These are phyloP conservation scores for Periconia macrospinosa DNA, from an alignment of 2,329 filamentous ascomycete species.

Conservation along the genomic window DNA sequence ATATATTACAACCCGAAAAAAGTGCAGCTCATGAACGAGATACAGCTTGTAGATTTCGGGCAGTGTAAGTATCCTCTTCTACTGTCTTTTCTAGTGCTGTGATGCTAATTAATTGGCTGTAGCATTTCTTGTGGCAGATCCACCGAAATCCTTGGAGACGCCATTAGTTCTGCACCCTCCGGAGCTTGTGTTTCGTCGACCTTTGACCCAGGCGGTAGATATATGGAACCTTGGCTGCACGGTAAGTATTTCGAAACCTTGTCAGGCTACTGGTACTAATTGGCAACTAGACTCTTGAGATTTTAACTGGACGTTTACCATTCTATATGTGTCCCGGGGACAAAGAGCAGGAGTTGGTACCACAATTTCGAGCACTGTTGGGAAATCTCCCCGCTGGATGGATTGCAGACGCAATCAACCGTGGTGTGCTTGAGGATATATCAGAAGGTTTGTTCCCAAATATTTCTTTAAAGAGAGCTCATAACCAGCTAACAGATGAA, in stretches of 20 bases:
- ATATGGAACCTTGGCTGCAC: slow-evolving; percentile 4
- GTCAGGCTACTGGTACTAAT: background rate
- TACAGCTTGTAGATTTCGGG: slow-evolving; percentile 5
- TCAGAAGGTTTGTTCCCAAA: background rate
- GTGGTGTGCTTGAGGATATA: background rate
- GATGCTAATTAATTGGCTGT: background rate
- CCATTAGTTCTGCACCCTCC: background rate
- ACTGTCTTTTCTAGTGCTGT: background rate
- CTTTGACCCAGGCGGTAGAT: slow-evolving; percentile 2
- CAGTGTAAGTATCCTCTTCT: background rate
- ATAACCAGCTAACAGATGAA: background rate
- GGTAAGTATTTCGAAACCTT: background rate
- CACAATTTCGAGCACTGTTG: background rate
- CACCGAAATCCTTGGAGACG: slow-evolving; percentile 2
- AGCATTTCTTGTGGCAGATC: background rate
- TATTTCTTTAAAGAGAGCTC: background rate
- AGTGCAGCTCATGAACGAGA: background rate
- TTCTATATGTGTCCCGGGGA: background rate
- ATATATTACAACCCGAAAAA: background rate
- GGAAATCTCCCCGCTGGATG: background rate
- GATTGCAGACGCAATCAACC: slow-evolving; percentile 1
- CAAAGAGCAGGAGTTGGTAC: background rate
- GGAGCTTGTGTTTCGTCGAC: background rate
- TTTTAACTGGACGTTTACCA: no score
- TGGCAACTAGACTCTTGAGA: background rate